These are phyloP conservation scores for Eudorina sp. DNA, from an alignment of 139 green algal species.

Conservation along the genomic window DNA sequence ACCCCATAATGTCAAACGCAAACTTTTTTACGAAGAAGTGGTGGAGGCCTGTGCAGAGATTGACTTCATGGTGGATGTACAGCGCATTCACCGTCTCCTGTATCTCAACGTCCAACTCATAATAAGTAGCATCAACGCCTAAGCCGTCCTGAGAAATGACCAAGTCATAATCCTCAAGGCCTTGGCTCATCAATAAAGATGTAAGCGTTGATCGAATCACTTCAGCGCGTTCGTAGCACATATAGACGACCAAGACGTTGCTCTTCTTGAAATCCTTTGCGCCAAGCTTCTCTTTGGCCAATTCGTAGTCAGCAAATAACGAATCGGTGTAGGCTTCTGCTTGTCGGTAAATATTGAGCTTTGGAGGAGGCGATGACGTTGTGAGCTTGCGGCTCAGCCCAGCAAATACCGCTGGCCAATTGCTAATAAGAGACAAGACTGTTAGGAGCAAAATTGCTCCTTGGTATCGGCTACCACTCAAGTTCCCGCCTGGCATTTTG, in stretches of 20 bases:
- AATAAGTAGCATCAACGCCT: neutral
- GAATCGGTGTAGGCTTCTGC: slow-evolving; percentile 49
- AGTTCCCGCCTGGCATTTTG: too few species aligned
- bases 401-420: neutral
- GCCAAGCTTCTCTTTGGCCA: neutral
- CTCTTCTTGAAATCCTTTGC: neutral
- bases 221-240: slow-evolving; percentile 6
- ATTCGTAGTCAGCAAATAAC: neutral
- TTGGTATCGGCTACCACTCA: too few species aligned
- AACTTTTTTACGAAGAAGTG: slow-evolving; percentile 21
- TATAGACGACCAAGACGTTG: neutral
- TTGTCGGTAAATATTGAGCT: neutral
- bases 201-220: neutral
- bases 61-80: slow-evolving; percentile 2
- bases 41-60: neutral
- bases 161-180: slow-evolving; percentile 1
- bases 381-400: neutral
- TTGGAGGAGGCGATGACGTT: neutral
- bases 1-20: slow-evolving; percentile 23
- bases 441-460: too few species aligned
- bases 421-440: neutral
- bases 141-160: slow-evolving; percentile 10
- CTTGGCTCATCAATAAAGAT: neutral
- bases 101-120: neutral
- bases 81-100: neutral